A percentile compares a stretch with the other conserved stretches of the same genome.
phyloP scores from a whole-genome alignment of 106 monocot genomes.

The Agapanthus africanus region DNA sequence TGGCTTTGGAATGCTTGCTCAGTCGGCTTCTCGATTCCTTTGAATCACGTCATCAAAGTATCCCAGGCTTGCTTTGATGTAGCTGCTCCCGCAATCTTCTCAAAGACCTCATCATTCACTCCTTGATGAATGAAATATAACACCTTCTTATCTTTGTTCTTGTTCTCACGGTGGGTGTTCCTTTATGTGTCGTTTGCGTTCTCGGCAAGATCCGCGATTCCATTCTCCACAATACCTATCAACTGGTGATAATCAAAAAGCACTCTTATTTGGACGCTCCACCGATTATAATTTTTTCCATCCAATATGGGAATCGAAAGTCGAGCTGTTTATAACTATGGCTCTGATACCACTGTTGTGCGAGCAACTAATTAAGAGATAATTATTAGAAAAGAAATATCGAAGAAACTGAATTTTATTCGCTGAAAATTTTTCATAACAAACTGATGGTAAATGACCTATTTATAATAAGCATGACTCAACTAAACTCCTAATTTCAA shows the following conservation, averaged over 20 bases:
- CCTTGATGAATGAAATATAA: constrained; percentile 8
- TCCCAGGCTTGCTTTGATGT: constrained; percentile 7
- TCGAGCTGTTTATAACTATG: neutral
- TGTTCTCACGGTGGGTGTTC: neutral
- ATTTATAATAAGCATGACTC: too few species aligned
- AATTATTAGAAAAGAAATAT: too few species aligned
- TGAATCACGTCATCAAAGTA: neutral
- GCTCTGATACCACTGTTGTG: too few species aligned
- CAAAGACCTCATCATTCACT: constrained; percentile 4
- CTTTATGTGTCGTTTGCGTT: neutral
- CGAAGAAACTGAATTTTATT: too few species aligned
- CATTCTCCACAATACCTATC: neutral
- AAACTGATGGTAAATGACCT: too few species aligned
- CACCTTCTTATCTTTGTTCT: constrained; percentile 6
- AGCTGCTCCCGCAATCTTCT: neutral
- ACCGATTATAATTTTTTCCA: neutral
- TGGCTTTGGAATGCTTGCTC: constrained; percentile 1
- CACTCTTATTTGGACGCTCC: neutral
- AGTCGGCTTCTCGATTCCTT: neutral
- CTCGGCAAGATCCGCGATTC: neutral
- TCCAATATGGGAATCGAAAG: neutral
- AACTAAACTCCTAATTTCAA: too few species aligned
- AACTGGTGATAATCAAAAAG: neutral
- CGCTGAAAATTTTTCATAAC: too few species aligned
- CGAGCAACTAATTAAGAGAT: too few species aligned